A percentile compares a stretch with the other conserved stretches of the same genome.
Conservation (phyloP, 768 basidiomycete species). For the Xanthoconium stramineum region DNA sequence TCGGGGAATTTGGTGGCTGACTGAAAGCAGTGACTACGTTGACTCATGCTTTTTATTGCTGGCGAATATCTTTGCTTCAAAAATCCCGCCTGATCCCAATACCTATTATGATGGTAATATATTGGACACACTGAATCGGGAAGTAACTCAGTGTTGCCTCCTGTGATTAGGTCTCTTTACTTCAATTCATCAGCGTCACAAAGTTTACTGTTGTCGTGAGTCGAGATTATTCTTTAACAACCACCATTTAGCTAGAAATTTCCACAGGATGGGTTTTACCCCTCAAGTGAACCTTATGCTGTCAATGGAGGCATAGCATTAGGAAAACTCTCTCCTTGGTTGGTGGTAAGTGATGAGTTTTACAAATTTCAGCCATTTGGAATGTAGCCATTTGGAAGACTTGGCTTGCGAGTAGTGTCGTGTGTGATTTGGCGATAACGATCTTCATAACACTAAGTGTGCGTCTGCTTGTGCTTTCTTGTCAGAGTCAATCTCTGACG, state of each 20-base stretch:
- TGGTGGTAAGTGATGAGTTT: slow-evolving; percentile 6
- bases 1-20: not conserved
- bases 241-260: not conserved
- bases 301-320: not conserved
- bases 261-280: not conserved
- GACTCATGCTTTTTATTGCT: slow-evolving; percentile 23
- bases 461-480: not conserved
- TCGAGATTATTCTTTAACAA: not conserved
- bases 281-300: not conserved
- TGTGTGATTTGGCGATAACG: slow-evolving; percentile 20
- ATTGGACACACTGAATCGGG: not conserved
- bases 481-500: too few relatives aligned
- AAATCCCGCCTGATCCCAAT: not conserved
- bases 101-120: slow-evolving; percentile 17
- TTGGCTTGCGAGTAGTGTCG: slow-evolving; percentile 21
- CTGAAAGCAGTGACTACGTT: slow-evolving; percentile 7
- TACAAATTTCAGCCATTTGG: too few relatives aligned
- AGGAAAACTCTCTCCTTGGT: not conserved
- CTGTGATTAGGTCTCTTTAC: slow-evolving; percentile 16
- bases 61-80: slow-evolving; percentile 16
- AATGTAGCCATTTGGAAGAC: slow-evolving; percentile 5
- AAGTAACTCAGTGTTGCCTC: not conserved
- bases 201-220: not conserved
- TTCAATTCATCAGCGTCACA: slow-evolving; percentile 20
- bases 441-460: slow-evolving; percentile 18